Evolutionary conservation across 305 asterid species (phyloP).

Genomic region (Fraxinus platypoda): DNA sequence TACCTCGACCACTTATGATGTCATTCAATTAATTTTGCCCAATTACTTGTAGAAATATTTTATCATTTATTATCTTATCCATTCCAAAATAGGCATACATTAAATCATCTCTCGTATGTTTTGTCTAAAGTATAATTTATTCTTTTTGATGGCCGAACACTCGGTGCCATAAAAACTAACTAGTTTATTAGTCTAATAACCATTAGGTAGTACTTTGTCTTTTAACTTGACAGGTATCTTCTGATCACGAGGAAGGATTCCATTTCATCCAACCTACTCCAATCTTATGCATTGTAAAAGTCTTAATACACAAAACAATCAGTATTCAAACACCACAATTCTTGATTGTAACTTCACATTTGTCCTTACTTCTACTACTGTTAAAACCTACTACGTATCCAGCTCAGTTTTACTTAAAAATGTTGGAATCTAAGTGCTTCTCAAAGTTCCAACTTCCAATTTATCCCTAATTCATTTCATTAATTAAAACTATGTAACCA

Average conservation of each 20-base stretch:
- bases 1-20: neutral
- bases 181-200: neutral
- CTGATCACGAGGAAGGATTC: neutral
- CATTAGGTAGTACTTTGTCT: neutral
- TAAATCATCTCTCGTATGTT: neutral
- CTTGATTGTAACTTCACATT: neutral
- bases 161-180: neutral
- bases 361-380: neutral
- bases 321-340: neutral
- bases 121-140: neutral
- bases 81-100: neutral
- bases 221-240: neutral
- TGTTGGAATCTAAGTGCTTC: neutral
- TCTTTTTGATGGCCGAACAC: neutral
- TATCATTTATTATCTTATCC: neutral
- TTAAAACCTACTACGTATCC: neutral
- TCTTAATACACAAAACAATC: neutral
- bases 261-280: neutral
- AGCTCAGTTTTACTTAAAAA: neutral
- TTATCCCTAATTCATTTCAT: neutral
- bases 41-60: neutral
- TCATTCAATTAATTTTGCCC: neutral
- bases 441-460: neutral
- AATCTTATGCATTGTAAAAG: neutral
- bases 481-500: neutral